A percentile compares a stretch with the other conserved stretches of the same genome.
Evolutionary conservation across 139 green algal genomes (phyloP).

Genomic region (Nannochloris sp.): DNA sequence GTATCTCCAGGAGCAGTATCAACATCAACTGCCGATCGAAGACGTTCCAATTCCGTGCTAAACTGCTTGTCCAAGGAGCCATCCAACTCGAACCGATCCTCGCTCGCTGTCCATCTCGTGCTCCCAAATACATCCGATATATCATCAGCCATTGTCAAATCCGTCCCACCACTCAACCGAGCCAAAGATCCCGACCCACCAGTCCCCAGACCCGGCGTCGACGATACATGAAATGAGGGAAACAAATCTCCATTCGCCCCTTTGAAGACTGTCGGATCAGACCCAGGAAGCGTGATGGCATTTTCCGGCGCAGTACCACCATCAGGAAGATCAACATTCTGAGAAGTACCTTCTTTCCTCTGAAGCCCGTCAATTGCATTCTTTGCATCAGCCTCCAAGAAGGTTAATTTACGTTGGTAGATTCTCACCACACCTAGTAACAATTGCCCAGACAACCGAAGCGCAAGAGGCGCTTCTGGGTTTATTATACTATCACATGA

Average conservation of each 20-base stretch:
- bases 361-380: slow-evolving; percentile 66
- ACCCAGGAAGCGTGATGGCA: slow-evolving; percentile 66
- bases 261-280: slow-evolving; percentile 1
- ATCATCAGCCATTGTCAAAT: slow-evolving; percentile 30
- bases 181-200: neutral
- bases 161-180: slow-evolving; percentile 1
- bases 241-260: slow-evolving; percentile 14
- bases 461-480: slow-evolving; percentile 82
- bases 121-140: slow-evolving; percentile 31
- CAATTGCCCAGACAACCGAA: slow-evolving; percentile 89
- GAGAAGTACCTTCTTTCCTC: slow-evolving; percentile 1
- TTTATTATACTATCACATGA: slow-evolving; percentile 80
- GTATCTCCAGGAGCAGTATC: slow-evolving; percentile 4
- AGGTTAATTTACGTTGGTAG: slow-evolving; percentile 77
- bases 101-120: slow-evolving; percentile 10
- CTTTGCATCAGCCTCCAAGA: slow-evolving; percentile 54
- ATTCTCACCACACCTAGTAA: slow-evolving; percentile 91
- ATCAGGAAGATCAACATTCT: slow-evolving; percentile 57
- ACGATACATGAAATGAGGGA: slow-evolving; percentile 13
- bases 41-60: slow-evolving; percentile 31
- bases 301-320: slow-evolving; percentile 29
- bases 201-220: neutral
- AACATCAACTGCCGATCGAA: slow-evolving; percentile 24
- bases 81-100: slow-evolving; percentile 23
- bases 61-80: slow-evolving; percentile 32